phyloP scores from a whole-genome alignment of 164 flowering plant species.

The Sextonia rubra region DNA sequence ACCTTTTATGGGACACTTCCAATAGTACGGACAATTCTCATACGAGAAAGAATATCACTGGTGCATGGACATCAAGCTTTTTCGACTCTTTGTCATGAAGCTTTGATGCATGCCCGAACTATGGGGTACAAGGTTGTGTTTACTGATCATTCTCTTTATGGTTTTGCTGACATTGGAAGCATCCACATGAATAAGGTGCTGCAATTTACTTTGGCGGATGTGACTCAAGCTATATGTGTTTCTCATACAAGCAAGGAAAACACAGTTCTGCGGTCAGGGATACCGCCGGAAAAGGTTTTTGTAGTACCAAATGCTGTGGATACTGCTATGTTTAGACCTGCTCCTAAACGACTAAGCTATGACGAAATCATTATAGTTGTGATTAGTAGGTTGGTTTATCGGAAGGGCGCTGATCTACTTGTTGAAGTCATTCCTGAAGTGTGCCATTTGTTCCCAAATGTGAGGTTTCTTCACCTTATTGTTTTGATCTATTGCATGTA shows the following conservation, averaged over 20 bases:
- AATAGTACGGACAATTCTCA: slow-evolving; percentile 68
- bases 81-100: slow-evolving; percentile 95
- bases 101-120: slow-evolving; percentile 92
- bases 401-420: slow-evolving; percentile 95
- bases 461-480: slow-evolving; percentile 32
- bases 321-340: slow-evolving; percentile 94
- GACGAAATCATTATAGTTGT: slow-evolving; percentile 80
- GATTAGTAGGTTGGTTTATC: slow-evolving; percentile 89
- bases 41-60: slow-evolving; percentile 73
- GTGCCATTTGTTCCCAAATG: slow-evolving; percentile 71
- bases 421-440: slow-evolving; percentile 98
- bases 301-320: slow-evolving; percentile 98
- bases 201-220: slow-evolving; percentile 92
- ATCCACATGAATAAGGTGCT: slow-evolving; percentile 96
- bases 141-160: slow-evolving; percentile 95
- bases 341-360: slow-evolving; percentile 42
- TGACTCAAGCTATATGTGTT: slow-evolving; percentile 92
- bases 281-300: slow-evolving; percentile 86
- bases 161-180: slow-evolving; percentile 95
- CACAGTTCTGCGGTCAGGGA: slow-evolving; percentile 83
- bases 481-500: neutral
- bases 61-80: slow-evolving; percentile 99
- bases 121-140: slow-evolving; percentile 95
- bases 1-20: slow-evolving; percentile 92
- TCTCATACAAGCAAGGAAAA: slow-evolving; percentile 98